Evolutionary conservation across 1,284 basidiomycete species (phyloP), one percentile per base, ranked within the genome.

Genomic region (Athelia psychrophila): DNA sequence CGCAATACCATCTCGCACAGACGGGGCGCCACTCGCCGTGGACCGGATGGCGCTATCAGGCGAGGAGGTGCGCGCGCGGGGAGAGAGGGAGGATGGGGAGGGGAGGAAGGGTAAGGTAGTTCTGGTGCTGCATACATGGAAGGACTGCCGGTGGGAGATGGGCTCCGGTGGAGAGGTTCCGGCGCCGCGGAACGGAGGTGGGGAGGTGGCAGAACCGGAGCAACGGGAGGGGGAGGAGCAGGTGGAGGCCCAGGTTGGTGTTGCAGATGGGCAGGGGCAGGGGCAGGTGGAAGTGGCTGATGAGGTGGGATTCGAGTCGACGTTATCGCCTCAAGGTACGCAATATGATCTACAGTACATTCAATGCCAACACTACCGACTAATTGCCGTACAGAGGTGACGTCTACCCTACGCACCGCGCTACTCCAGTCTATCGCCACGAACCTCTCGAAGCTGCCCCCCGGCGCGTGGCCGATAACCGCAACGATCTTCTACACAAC

Each of bases 401-500:
- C 88, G 2, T 58, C 74, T 2, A 77, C 88, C 15, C 77, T 94
- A 2, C 81, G 82, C n/a, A 69, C 67, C 25, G 78, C 91, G 0
- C 75, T 93, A 16, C 65, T 91, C 2, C 91, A 93, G 61, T 78
- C 83, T 0, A 78, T 91, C 50, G 64, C 68, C 16, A 77, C 76
- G 1, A 67, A 70, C 0, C 73, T 88, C 2, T 62, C 75, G 0
- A 63, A 75, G 0, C 64, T 83, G 1, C 76, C 82, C 0, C 53
- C 75, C 0, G 74, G 81, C 0, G 65, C 80, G 2, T 88, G 93
- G 62, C 92, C 93, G 0, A 83, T 94, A 30, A 73, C 86, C 0
- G 81, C 90, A 0, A 90, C 91, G 2, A 76, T 76, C 0, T 82
- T 95, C 55, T 94, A 93, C 69, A 83, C 87, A 1, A 79, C 78